Percentiles rank a stretch among this genome's conserved stretches.
Conservation (phyloP, 1,284 basidiomycete species). For the Earliella scabrosa region DNA sequence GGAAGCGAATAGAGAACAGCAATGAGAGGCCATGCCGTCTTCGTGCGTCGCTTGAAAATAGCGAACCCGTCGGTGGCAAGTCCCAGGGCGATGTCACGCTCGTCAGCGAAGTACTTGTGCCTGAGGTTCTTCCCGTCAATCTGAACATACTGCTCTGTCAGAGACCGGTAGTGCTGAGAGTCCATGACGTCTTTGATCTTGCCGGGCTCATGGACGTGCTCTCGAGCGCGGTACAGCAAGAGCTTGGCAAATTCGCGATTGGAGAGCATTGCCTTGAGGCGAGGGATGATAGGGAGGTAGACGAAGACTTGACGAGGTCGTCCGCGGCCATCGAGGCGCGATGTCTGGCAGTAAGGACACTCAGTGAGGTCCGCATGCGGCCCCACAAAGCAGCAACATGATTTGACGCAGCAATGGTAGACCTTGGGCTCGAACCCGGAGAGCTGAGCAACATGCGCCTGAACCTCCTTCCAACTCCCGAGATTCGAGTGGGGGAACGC, state of each 20-base stretch:
- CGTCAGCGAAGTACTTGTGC: conserved; percentile 30
- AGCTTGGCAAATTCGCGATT: conserved; percentile 11
- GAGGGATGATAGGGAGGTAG: conserved; percentile 23
- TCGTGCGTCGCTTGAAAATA: conserved; percentile 40
- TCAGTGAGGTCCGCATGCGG: conserved; percentile 21
- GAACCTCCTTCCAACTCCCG: conserved; percentile 9
- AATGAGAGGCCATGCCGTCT: conserved; percentile 47
- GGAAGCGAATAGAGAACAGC: conserved; percentile 45
- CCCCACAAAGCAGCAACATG: conserved; percentile 40
- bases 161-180: conserved; percentile 11
- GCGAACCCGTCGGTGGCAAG: conserved; percentile 41
- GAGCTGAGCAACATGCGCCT: conserved; percentile 19
- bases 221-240: conserved; percentile 28
- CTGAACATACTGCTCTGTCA: conserved; percentile 7
- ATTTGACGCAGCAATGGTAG: conserved; percentile 43
- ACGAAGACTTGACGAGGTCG: conserved; percentile 15
- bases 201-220: conserved; percentile 5
- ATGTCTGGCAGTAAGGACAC: conserved; percentile 40
- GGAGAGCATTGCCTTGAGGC: conserved; percentile 14
- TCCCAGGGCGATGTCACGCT: conserved; percentile 35
- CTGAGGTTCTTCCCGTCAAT: conserved; percentile 10
- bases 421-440: conserved; percentile 33
- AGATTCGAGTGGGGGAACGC: conserved; percentile 21
- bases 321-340: conserved; percentile 25
- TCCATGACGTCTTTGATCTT: conserved; percentile 11